Base-by-base conservation (phyloP, 768 basidiomycete species). In the Galerina sulciceps region DNA sequence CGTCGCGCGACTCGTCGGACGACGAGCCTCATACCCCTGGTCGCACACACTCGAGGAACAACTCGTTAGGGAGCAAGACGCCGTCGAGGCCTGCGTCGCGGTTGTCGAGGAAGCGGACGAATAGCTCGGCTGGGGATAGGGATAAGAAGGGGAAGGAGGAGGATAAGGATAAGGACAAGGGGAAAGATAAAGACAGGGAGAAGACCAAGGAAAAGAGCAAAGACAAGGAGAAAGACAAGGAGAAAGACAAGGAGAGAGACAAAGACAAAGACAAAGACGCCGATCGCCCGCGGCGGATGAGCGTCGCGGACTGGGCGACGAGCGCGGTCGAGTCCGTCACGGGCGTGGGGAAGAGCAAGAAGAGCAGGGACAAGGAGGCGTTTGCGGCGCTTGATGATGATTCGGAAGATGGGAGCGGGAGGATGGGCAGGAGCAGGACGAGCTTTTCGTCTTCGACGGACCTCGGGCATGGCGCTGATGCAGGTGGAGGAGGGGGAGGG, bases 271-370 rank as follows among this genome's bases (percentile, higher is more conserved):
- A 62, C 20, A 58, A 66, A 38, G 65, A 66, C 23, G 54, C 37
- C 34, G 73, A 73, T 15, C 79, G 79, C 60, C 37, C 70, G 17
- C 75, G 72, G 58, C 80, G 79, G 66, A 75, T 76, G 67, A 82
- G 75, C 56, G 77, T 88, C 17, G 76, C 83, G 2, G 85, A 83
- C 6, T 91, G 90, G 88, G 88, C 88, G 13, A 83, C 84, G 50
- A 86, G 70, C 69, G 88, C 87, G 36, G 84, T 89, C 10, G 84
- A 76, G 43, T 84, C 84, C 34, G 79, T 90, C 46, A 79, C 85
- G 1, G 83, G 84, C 3, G 76, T 82, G 15, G 78, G 80, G 44
- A 75, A 72, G 65, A 87, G 82, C 65, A 77, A 71, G 66, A 88
- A 84, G 70, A 82, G 77, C 65, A 84, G 82, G 65, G 85, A 87